phyloP scores from a whole-genome alignment of 1,284 basidiomycete species.

The Fomitopsis pinicola region DNA sequence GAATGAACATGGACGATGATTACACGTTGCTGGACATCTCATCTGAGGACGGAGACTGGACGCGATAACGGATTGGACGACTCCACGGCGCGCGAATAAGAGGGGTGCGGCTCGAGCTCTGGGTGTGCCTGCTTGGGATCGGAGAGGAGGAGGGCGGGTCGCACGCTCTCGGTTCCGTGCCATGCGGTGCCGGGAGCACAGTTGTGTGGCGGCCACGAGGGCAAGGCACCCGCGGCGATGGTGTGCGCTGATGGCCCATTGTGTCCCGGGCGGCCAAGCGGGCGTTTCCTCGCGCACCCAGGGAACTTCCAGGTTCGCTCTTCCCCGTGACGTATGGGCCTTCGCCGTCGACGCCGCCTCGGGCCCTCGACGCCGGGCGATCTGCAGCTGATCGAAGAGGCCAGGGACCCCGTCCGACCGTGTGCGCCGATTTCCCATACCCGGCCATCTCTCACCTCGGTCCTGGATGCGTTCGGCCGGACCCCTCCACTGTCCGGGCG shows the following conservation, averaged over 20 bases:
- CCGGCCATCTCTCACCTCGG: neutral
- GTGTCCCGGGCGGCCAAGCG: neutral
- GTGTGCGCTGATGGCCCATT: neutral
- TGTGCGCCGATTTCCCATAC: neutral
- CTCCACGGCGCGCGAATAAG: neutral
- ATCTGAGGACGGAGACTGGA: neutral
- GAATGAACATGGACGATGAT: neutral
- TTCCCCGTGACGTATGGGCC: conserved; percentile 20
- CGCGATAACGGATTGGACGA: neutral
- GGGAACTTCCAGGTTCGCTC: conserved; percentile 11
- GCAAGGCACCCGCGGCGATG: conserved; percentile 4
- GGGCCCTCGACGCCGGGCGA: conserved; percentile 12
- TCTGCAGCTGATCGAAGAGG: conserved; percentile 16
- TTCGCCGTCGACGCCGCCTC: conserved; percentile 8
- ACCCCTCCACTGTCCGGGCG: neutral
- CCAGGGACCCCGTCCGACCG: conserved; percentile 2
- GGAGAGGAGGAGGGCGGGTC: neutral
- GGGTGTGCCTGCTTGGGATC: conserved; percentile 1
- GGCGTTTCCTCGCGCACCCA: too few species aligned
- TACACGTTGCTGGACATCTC: neutral
- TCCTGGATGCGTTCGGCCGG: neutral
- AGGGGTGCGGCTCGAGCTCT: neutral
- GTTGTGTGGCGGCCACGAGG: conserved; percentile 5
- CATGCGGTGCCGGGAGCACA: conserved; percentile 14
- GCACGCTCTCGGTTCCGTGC: conserved; percentile 15